Conservation (phyloP, 148 eudicot genomes). For the Camellia granthamiana region DNA sequence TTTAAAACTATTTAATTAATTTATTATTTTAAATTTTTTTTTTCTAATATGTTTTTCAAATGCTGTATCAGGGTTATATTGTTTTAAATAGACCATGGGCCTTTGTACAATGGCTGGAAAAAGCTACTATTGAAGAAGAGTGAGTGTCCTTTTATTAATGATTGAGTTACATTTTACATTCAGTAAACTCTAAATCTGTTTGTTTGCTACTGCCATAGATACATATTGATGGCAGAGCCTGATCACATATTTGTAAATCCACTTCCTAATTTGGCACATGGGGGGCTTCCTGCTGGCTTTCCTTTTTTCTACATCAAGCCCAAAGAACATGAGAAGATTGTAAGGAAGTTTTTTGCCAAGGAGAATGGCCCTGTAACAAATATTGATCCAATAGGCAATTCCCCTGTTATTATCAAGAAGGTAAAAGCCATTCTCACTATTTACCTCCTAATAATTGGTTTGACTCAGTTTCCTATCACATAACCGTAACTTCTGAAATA, state of each 20-base stretch:
- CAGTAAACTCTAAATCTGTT: background rate
- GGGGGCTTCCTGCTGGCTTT: conserved; percentile 76
- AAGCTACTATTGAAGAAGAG: conserved; percentile 78
- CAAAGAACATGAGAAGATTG: conserved; percentile 58
- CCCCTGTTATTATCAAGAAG: conserved; percentile 82
- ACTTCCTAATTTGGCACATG: conserved; percentile 80
- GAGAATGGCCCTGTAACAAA: conserved; percentile 89
- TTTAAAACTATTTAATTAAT: background rate
- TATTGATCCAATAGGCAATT: conserved; percentile 89
- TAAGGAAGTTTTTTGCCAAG: conserved; percentile 70
- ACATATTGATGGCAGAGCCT: conserved; percentile 96
- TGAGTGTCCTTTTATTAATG: conserved; percentile 30
- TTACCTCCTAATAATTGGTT: background rate
- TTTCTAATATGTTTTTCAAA: conserved; percentile 10
- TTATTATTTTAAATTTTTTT: background rate
- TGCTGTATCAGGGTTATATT: conserved; percentile 57
- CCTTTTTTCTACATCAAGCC: conserved; percentile 97
- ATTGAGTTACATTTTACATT: background rate
- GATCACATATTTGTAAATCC: conserved; percentile 88
- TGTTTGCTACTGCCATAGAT: conserved; percentile 42
- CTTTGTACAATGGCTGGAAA: conserved; percentile 86
- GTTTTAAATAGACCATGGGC: conserved; percentile 96
- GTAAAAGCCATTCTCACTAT: conserved; percentile 21
- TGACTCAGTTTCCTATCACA: background rate
- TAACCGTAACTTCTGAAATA: background rate